A percentile compares a stretch with the other conserved stretches of the same genome.
These are phyloP conservation scores for Coemansia biformis DNA, from an alignment of 192 early-diverging fungal species.

Conservation along the genomic window DNA sequence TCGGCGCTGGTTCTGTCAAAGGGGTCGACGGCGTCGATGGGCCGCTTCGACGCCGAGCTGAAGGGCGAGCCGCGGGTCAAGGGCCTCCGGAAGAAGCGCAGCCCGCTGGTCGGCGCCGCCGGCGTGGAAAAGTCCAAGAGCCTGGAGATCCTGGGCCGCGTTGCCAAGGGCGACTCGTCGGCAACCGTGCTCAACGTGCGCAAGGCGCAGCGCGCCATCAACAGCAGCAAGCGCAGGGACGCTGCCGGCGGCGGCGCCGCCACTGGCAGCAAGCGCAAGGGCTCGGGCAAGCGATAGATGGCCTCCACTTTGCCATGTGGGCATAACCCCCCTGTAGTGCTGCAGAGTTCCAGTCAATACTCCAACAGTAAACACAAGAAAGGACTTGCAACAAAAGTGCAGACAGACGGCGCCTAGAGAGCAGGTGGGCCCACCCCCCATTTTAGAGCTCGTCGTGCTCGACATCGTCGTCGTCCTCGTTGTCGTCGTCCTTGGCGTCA, in stretches of 20 bases:
- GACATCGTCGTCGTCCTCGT: slow-evolving; percentile 45
- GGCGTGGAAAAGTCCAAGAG: slow-evolving; percentile 66
- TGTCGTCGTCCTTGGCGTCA: slow-evolving; percentile 56
- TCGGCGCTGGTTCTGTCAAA: slow-evolving; percentile 70
- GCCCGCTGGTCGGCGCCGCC: slow-evolving; percentile 55
- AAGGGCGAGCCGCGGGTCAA: slow-evolving; percentile 82
- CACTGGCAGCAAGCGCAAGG: slow-evolving; percentile 30
- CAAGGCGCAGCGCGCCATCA: slow-evolving; percentile 49
- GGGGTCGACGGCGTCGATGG: slow-evolving; percentile 81
- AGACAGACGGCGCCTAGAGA: too few relatives aligned
- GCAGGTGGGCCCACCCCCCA: too few relatives aligned
- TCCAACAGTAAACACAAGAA: too few relatives aligned
- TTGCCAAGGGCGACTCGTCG: slow-evolving; percentile 52
- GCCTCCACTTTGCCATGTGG: too few relatives aligned
- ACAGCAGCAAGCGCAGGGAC: slow-evolving; percentile 16
- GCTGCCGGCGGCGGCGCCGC: not conserved
- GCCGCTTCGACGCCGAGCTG: slow-evolving; percentile 82
- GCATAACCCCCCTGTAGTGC: too few relatives aligned
- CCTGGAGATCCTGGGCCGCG: slow-evolving; percentile 64
- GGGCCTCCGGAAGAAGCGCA: slow-evolving; percentile 69
- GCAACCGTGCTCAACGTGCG: slow-evolving; percentile 42
- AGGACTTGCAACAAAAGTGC: too few relatives aligned
- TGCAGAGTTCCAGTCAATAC: too few relatives aligned
- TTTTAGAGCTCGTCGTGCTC: slow-evolving; percentile 53
- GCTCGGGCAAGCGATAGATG: too few relatives aligned